Base-by-base conservation (phyloP, 768 basidiomycete species). In the Boletus rubescentipes region DNA sequence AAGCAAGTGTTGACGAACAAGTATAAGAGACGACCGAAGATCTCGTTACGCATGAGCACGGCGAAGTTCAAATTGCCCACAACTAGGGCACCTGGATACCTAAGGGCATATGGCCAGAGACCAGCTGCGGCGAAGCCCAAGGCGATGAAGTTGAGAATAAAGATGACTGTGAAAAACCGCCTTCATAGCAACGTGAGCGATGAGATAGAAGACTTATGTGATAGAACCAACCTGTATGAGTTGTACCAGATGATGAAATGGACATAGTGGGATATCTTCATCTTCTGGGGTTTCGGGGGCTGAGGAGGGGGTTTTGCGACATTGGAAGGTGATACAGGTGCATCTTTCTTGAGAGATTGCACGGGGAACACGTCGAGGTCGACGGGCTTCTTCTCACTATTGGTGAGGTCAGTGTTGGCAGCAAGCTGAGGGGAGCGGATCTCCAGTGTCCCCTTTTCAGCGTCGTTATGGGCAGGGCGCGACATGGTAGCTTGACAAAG, bases 21-120 rank as follows among this genome's bases (percentile, higher is more conserved):
- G 65, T 91, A 93, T 14, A 93, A 64, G 34, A 83, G 68, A n/a
- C 91, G 85, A 10, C 89, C 87, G 58, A 92, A 92, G 2, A 91
- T 74, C 60, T 93, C 91, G 61, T 93, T 93, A 20, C 91, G 79
- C 76, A 89, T 82, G 20, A 93, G 76, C 51, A 92, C 83, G 6
- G 89, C 82, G 23, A 81, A 71, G 59, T 84, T 80, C 44, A 93
- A 69, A 60, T 93, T 93, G 0, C 87, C 91, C 7, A 87, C 75
- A 9, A 87, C 85, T 52, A 90, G 77, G 11, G 87, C 87, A 60
- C 87, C 84, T 16, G 85, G 80, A 61, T 86, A 87, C 51, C 73
- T 69, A 16, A 75, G 71, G 5, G 87, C 82, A 62, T 93, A 93
- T 20, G 77, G 75, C 84, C 86, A 93, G 47, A 78, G 77, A 16